These are phyloP conservation scores for Triticum dicoccoides DNA, from an alignment of 176 grass and related monocot species.

Conservation along the genomic window DNA sequence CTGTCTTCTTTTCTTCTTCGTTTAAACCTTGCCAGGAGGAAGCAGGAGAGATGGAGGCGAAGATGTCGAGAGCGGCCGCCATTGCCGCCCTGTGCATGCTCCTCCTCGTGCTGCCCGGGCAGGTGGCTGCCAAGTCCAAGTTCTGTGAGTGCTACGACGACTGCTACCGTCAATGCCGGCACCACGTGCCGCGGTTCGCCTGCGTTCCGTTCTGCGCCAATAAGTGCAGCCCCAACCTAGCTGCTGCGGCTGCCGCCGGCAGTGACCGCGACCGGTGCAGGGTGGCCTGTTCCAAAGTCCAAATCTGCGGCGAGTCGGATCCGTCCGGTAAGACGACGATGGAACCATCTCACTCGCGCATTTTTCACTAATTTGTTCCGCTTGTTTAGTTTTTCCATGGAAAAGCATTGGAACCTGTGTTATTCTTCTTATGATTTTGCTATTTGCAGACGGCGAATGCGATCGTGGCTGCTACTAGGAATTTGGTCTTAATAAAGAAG, in stretches of 20 bases:
- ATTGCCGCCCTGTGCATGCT: neutral
- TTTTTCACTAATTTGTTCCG: neutral
- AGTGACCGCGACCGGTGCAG: neutral
- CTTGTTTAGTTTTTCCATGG: neutral
- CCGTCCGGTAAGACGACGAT: neutral
- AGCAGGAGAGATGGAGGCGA: neutral
- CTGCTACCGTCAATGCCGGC: slow-evolving; percentile 4
- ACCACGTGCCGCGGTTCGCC: neutral
- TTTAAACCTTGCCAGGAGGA: neutral
- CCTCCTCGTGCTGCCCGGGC: neutral
- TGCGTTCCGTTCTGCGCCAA: neutral
- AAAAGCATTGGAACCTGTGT: neutral
- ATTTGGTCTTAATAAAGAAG: neutral
- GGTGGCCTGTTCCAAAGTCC: neutral
- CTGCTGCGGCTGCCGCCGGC: neutral
- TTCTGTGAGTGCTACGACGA: neutral
- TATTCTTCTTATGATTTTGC: neutral
- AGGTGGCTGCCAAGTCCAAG: neutral
- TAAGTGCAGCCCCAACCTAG: neutral
- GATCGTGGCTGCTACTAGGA: neutral
- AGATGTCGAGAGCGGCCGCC: neutral
- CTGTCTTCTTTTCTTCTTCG: neutral
- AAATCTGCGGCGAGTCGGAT: neutral
- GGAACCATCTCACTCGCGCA: neutral
- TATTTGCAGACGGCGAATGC: neutral